Evolutionary conservation across 75 land plant genomes (phyloP).

Genomic region (Cryptomeria japonica): DNA sequence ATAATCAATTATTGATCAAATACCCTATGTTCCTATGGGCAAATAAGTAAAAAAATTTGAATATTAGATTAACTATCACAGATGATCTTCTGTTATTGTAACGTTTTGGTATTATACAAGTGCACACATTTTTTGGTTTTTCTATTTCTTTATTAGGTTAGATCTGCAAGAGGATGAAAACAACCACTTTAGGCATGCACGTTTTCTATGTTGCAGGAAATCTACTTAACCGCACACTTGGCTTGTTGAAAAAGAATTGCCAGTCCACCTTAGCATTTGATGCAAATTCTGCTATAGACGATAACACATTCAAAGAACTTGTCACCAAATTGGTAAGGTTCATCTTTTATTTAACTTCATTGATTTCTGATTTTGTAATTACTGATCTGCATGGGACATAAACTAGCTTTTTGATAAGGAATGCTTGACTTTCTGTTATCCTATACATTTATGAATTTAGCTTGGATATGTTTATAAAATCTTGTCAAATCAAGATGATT

Average conservation of each 20-base stretch:
- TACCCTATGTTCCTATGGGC: neutral
- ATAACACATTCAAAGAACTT: conserved; percentile 55
- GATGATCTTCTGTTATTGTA: neutral
- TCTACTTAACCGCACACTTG: conserved; percentile 96
- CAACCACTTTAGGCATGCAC: neutral
- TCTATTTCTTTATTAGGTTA: neutral
- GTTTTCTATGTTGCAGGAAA: conserved; percentile 55
- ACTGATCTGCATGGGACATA: neutral
- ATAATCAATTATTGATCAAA: neutral
- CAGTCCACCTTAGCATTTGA: conserved; percentile 73
- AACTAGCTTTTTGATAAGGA: neutral
- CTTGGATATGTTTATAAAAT: neutral
- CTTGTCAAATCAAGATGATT: neutral
- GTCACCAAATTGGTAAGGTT: conserved; percentile 63
- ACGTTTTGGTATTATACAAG: neutral
- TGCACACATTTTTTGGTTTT: neutral
- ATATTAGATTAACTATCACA: neutral
- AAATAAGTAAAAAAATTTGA: neutral
- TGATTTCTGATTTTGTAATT: neutral
- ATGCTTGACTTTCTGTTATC: neutral
- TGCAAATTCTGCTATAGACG: conserved; percentile 62
- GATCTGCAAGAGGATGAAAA: neutral
- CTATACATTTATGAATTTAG: neutral
- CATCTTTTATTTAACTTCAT: neutral
- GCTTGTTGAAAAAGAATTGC: conserved; percentile 92